Evolutionary conservation across 805 yeast genomes (phyloP).

Genomic region (Teunomyces panamensis): DNA sequence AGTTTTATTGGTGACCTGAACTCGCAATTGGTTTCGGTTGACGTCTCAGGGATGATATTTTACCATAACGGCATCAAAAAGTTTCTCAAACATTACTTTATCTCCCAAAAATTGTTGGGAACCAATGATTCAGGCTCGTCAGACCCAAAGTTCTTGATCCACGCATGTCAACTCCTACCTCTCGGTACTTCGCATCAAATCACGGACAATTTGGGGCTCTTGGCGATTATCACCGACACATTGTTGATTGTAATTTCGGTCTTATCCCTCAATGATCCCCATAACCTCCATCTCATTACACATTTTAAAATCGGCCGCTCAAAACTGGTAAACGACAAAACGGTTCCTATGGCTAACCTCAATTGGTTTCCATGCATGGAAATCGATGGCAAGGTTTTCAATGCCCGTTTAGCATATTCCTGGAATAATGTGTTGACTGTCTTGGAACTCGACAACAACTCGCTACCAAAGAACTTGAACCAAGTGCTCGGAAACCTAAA

Average conservation of each 20-base stretch:
- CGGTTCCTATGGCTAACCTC: constrained; percentile 15
- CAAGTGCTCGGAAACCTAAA: constrained; percentile 26
- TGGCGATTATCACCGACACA: constrained; percentile 57
- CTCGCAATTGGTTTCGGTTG: constrained; percentile 30
- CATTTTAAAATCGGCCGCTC: constrained; percentile 55
- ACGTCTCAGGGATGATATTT: constrained; percentile 44
- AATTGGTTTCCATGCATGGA: constrained; percentile 62
- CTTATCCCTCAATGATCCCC: constrained; percentile 38
- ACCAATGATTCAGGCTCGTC: constrained; percentile 23
- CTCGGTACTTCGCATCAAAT: constrained; percentile 53
- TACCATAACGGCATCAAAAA: constrained; percentile 63
- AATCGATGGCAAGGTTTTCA: constrained; percentile 19
- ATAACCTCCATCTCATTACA: constrained; percentile 31
- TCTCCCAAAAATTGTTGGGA: constrained; percentile 54
- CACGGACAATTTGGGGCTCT: constrained; percentile 56
- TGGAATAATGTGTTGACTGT: constrained; percentile 64
- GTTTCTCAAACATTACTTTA: constrained; percentile 48
- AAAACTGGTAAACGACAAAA: constrained; percentile 14
- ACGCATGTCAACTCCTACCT: constrained; percentile 50
- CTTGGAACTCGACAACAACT: constrained; percentile 44
- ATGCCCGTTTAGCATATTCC: constrained; percentile 58
- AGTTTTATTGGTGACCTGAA: constrained; percentile 27
- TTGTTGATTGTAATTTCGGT: constrained; percentile 54
- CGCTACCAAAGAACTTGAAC: constrained; percentile 28
- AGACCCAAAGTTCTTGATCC: constrained; percentile 15